phyloP scores from a whole-genome alignment of 306 rosid species.

The Sophora flavescens region DNA sequence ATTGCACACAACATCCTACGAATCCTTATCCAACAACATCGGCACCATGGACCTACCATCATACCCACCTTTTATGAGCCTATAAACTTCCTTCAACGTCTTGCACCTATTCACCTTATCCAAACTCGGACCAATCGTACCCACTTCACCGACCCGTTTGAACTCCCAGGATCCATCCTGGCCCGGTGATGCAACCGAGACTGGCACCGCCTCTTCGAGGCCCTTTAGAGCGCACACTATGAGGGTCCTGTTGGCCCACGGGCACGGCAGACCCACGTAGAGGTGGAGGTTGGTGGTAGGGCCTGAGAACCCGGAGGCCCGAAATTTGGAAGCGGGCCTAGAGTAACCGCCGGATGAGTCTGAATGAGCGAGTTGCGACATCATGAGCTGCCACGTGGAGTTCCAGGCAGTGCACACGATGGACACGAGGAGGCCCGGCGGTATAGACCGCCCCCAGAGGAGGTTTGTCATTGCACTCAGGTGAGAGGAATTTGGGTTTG shows the following conservation, averaged over 20 bases:
- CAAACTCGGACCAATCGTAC: slow-evolving; percentile 52
- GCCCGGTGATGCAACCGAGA: slow-evolving; percentile 80
- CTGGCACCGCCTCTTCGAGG: slow-evolving; percentile 71
- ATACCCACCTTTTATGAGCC: slow-evolving; percentile 68
- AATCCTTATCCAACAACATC: slow-evolving; percentile 71
- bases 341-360: slow-evolving; percentile 76
- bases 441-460: slow-evolving; percentile 90
- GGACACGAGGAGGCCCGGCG: slow-evolving; percentile 80
- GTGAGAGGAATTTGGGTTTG: slow-evolving; percentile 52
- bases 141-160: slow-evolving; percentile 35
- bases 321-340: slow-evolving; percentile 79
- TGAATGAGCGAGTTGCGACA: slow-evolving; percentile 95
- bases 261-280: slow-evolving; percentile 88
- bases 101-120: slow-evolving; percentile 68
- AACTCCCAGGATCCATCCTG: slow-evolving; percentile 90
- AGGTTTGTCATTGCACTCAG: slow-evolving; percentile 69
- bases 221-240: slow-evolving; percentile 87
- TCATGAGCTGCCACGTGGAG: slow-evolving; percentile 88
- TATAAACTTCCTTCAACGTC: slow-evolving; percentile 74
- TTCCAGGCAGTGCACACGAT: slow-evolving; percentile 85
- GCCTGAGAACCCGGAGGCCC: slow-evolving; percentile 48
- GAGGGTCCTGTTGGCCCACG: slow-evolving; percentile 97
- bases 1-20: slow-evolving; percentile 72
- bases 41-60: slow-evolving; percentile 84
- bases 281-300: slow-evolving; percentile 59